Evolutionary conservation across 2,329 filamentous ascomycete genomes (phyloP), one percentile per base, ranked within the genome.

Genomic region (Podosphaera xanthii): DNA sequence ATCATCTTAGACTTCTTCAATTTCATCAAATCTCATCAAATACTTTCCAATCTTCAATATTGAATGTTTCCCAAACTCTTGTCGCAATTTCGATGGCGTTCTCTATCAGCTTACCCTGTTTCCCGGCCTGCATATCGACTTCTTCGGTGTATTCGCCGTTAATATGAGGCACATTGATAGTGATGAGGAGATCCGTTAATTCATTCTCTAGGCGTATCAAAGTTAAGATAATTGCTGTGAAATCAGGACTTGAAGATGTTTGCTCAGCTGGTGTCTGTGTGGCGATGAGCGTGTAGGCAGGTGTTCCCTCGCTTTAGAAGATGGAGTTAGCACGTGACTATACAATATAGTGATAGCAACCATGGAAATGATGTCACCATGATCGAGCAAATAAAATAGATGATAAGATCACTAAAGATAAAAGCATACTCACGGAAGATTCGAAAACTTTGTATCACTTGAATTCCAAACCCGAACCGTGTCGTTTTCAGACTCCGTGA

Each of bases 111-210:
- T 80, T 77, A 3, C 83, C 85, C 67, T 78, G 77, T 68, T 78
- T 82, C 14, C 82, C 82, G 60, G 81, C 71, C 67, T 81, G 76
- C 59, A 83, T 71, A 67, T 87, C 80, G 14, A 91, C 80, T 7
- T 84, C 82, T 70, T 82, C 79, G 65, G 82, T 76, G 68, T 88
- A 88, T 69, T 86, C 80, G 62, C 83, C 83, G 65, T 80, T 77
- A 64, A 88, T 83, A 68, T 92, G 84, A 35, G 90, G 91, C 55
- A 94, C 86, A 71, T 95, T 96, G 68, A 95, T 80, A 48, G 86
- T 86, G 62, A 95, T 81, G 54, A 95, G 74, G 46, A 97, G 73
- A 71, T 97, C 91, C 0, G 90, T 91, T 60, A 75, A 76, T 68
- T 89, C 77, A 66, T 79, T 77, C 70, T 83, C 83, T 54, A 97